Conservation (phyloP, 768 basidiomycete genomes). For the Candolleomyces eurysporus region DNA sequence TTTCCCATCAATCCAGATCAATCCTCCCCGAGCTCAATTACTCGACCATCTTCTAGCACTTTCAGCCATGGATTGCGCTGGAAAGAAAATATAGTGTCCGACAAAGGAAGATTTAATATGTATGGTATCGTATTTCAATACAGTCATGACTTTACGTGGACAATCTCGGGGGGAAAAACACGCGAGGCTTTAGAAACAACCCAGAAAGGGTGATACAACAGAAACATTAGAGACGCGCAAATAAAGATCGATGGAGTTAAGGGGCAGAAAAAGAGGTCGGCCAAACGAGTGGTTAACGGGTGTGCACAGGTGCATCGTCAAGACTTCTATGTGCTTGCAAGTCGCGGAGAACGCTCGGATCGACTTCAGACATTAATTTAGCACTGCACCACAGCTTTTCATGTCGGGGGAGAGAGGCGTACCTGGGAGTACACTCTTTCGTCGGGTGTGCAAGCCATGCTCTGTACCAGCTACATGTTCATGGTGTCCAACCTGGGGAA, state of each 20-base stretch:
- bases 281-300: background rate
- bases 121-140: slow-evolving; percentile 9
- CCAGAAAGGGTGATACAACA: slow-evolving; percentile 8
- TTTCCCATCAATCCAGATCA: too few species aligned
- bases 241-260: background rate
- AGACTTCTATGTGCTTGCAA: slow-evolving; percentile 84
- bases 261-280: background rate
- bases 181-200: slow-evolving; percentile 9
- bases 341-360: slow-evolving; percentile 85
- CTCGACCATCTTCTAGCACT: background rate
- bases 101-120: background rate
- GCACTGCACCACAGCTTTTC: slow-evolving; percentile 12
- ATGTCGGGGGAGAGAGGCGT: slow-evolving; percentile 19
- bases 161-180: background rate
- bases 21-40: too few species aligned
- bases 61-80: background rate
- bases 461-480: slow-evolving; percentile 29
- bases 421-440: slow-evolving; percentile 96
- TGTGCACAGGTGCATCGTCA: slow-evolving; percentile 45
- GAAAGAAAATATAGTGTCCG: background rate
- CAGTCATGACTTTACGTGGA: slow-evolving; percentile 9
- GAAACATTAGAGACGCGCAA: background rate
- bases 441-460: slow-evolving; percentile 78
- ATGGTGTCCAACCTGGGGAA: slow-evolving; percentile 60
- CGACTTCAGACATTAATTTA: slow-evolving; percentile 47